phyloP scores from a whole-genome alignment of 208 protist genomes.

The Wallacemonas sp. region DNA sequence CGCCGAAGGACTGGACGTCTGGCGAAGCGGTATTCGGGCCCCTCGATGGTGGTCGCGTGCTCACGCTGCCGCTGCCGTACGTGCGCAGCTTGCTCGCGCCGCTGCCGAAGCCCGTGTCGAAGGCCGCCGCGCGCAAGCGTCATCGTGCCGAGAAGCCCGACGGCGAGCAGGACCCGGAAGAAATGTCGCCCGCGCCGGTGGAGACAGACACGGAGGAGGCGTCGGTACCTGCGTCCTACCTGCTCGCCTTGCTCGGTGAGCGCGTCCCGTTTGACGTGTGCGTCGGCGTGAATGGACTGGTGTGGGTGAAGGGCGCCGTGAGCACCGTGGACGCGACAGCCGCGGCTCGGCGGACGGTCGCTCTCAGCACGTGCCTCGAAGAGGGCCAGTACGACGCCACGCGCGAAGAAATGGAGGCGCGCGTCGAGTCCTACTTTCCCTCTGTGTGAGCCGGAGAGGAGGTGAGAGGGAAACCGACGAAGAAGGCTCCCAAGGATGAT shows the following conservation, averaged over 20 bases:
- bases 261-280: slow-evolving; percentile 76
- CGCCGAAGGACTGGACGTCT: slow-evolving; percentile 83
- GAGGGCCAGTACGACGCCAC: slow-evolving; percentile 77
- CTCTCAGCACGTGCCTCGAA: slow-evolving; percentile 68
- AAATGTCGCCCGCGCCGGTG: background rate
- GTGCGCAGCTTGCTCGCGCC: slow-evolving; percentile 59
- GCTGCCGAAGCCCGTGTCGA: slow-evolving; percentile 4
- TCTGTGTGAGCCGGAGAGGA: background rate
- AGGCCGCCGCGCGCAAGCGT: slow-evolving; percentile 19
- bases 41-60: slow-evolving; percentile 63
- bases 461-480: background rate
- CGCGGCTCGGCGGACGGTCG: slow-evolving; percentile 61
- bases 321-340: slow-evolving; percentile 48
- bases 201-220: background rate
- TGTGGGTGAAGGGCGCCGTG: slow-evolving; percentile 76
- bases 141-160: slow-evolving; percentile 10
- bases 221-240: slow-evolving; percentile 44
- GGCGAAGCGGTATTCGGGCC: slow-evolving; percentile 78
- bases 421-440: slow-evolving; percentile 71
- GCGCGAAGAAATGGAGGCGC: slow-evolving; percentile 66
- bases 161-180: background rate
- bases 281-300: slow-evolving; percentile 77
- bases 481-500: background rate
- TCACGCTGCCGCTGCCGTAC: slow-evolving; percentile 71
- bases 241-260: slow-evolving; percentile 61